Percentiles rank a stretch among this genome's conserved stretches.
Conservation (phyloP, 352 stramenopile genomes). For the Globisporangium perplexum region DNA sequence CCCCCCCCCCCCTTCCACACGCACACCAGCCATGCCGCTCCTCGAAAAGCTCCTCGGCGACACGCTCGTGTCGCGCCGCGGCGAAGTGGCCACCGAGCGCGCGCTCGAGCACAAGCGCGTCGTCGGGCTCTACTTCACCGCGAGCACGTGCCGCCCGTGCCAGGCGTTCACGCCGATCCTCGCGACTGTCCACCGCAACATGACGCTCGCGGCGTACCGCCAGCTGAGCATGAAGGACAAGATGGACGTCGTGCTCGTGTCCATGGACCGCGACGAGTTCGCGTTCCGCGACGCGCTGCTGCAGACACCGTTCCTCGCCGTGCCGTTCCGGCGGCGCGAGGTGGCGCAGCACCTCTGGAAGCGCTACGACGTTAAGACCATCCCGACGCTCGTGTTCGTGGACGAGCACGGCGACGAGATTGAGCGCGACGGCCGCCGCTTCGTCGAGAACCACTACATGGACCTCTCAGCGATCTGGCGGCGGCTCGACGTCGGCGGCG, state of each 20-base stretch:
- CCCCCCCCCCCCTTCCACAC: background rate
- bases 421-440: constrained; percentile 52
- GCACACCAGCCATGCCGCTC: constrained; percentile 28
- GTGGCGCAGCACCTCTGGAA: constrained; percentile 54
- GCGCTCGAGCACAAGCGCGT: constrained; percentile 48
- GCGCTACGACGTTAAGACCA: constrained; percentile 64
- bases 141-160: constrained; percentile 49
- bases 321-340: constrained; percentile 47
- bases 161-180: constrained; percentile 60
- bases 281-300: constrained; percentile 53
- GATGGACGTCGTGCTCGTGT: constrained; percentile 60
- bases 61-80: constrained; percentile 45
- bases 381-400: constrained; percentile 65
- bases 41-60: constrained; percentile 50
- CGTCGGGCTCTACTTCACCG: constrained; percentile 63
- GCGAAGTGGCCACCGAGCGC: constrained; percentile 38
- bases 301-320: constrained; percentile 51
- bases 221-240: constrained; percentile 46
- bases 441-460: constrained; percentile 59
- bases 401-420: constrained; percentile 53
- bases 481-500: constrained; percentile 16
- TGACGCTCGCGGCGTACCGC: constrained; percentile 54
- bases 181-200: constrained; percentile 56
- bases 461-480: constrained; percentile 61
- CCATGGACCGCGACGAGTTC: constrained; percentile 44